A percentile compares a stretch with the other conserved stretches of the same genome.
Evolutionary conservation across 177 flowering plant species (phyloP).

Genomic region (Vitis hybrid): DNA sequence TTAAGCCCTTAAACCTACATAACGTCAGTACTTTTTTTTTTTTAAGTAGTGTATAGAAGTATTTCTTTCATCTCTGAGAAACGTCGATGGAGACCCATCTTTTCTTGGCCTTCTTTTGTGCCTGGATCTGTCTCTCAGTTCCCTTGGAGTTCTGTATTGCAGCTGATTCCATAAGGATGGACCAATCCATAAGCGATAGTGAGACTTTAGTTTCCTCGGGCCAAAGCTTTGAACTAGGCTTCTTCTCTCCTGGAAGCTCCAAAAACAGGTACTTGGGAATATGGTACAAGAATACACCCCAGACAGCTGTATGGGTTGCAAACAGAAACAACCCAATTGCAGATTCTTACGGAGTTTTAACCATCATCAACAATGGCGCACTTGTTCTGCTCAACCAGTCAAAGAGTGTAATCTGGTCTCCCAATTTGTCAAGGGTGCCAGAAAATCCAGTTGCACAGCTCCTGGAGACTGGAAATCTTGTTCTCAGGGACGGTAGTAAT

Average conservation of each 20-base stretch:
- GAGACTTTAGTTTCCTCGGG: slow-evolving; percentile 17
- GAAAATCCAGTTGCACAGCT: too few species aligned
- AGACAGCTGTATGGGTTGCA: slow-evolving; percentile 30
- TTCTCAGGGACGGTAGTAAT: neutral
- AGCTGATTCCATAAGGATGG: slow-evolving; percentile 5
- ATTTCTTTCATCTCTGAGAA: too few species aligned
- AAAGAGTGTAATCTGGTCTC: neutral
- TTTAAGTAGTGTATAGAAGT: too few species aligned
- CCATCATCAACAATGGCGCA: neutral
- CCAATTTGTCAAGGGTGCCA: too few species aligned
- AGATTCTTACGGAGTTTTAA: too few species aligned
- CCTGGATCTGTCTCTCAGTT: neutral
- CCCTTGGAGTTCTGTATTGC: neutral
- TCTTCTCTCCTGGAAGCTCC: slow-evolving; percentile 24
- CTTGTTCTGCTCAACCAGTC: neutral
- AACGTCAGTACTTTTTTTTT: too few species aligned
- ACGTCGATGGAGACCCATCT: too few species aligned
- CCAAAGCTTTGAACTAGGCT: slow-evolving; percentile 22
- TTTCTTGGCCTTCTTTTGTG: too few species aligned
- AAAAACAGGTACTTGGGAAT: slow-evolving; percentile 24
- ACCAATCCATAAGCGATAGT: slow-evolving; percentile 9
- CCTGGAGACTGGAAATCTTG: neutral
- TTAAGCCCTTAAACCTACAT: too few species aligned
- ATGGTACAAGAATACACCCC: slow-evolving; percentile 19
- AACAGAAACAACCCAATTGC: too few species aligned